Percentiles rank a stretch among this genome's conserved stretches.
These are phyloP conservation scores for Puccinia novopanici DNA, from an alignment of 1,284 basidiomycete species.

Conservation along the genomic window DNA sequence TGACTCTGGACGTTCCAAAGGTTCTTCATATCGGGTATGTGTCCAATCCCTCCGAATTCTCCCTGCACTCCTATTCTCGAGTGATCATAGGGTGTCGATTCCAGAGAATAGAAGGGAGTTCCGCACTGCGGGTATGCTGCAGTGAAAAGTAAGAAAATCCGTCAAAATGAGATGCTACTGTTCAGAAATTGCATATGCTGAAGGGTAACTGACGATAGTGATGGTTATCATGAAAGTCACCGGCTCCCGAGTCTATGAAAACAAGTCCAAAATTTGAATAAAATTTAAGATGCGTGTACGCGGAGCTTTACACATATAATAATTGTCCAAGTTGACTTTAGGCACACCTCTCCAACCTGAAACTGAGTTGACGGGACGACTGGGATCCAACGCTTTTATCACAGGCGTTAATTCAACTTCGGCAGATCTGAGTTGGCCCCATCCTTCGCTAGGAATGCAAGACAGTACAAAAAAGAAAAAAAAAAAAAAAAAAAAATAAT, in stretches of 20 bases:
- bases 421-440: constrained; percentile 26
- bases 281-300: neutral
- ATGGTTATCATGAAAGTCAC: constrained; percentile 47
- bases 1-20: constrained; percentile 32
- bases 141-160: neutral
- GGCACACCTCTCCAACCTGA: constrained; percentile 23
- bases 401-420: constrained; percentile 27
- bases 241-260: constrained; percentile 24
- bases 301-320: neutral
- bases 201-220: constrained; percentile 31
- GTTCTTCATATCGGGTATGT: constrained; percentile 20
- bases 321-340: no score
- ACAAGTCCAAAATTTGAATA: neutral
- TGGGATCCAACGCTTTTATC: constrained; percentile 29
- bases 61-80: constrained; percentile 35
- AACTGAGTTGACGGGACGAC: constrained; percentile 19
- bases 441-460: constrained; percentile 34
- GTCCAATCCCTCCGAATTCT: constrained; percentile 48
- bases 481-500: no score
- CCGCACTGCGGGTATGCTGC: constrained; percentile 46
- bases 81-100: constrained; percentile 25
- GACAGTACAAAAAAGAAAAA: neutral
- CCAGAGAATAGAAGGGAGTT: constrained; percentile 28
- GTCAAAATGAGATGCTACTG: neutral
- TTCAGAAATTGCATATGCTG: neutral